Base-by-base conservation (phyloP, 768 basidiomycete genomes). In the Tubosaeta sp. region DNA sequence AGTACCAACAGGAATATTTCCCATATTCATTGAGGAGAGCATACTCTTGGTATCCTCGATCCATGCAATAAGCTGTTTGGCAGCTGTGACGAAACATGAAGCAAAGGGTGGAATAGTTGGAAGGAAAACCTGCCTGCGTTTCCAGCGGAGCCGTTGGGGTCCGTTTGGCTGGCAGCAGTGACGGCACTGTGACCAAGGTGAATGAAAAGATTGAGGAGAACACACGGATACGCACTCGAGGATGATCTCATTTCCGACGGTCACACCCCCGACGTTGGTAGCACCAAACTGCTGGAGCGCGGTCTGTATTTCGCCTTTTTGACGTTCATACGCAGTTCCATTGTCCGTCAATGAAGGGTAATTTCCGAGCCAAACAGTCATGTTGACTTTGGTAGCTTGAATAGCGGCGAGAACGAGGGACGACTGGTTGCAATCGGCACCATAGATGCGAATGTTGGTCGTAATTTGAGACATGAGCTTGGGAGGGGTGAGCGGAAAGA, bases 181-280 rank as follows among this genome's bases (percentile, higher is more conserved):
- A 91, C 65, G 56, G 83, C 87, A 65, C 88, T 90, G 55, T 47
- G 27, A 39, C 2, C 33, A 32, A 27, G 43, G 33, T 65, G 14
- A 59, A 50, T 5, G 17, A 42, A 6, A 19, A 12, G 34, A 17
- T 14, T n/a, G 11, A 45, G 12, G 6, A 16, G 9, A 31, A 11
- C 22, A 31, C 43, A 27, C 41, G 31, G 17, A 38, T 8, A 71
- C 78, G 4, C 44, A 86, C 83, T 93, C 82, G 45, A 94, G 76
- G 64, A 92, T 89, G 65, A 82, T 91, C 70, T 95, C 93, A 65
- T 97, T 95, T 32, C 95, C 94, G 32, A 97, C 94, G 12, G 87
- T 94, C 35, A 97, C 63, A 9, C 95, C 95, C 0, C 72, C 73
- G 48, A 97, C 80, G 60, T 93, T 68, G 53, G 79, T 79, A 2